These are phyloP conservation scores for Xylariomycetidae sp. DNA, from an alignment of 2,329 filamentous ascomycete genomes.

Conservation along the genomic window DNA sequence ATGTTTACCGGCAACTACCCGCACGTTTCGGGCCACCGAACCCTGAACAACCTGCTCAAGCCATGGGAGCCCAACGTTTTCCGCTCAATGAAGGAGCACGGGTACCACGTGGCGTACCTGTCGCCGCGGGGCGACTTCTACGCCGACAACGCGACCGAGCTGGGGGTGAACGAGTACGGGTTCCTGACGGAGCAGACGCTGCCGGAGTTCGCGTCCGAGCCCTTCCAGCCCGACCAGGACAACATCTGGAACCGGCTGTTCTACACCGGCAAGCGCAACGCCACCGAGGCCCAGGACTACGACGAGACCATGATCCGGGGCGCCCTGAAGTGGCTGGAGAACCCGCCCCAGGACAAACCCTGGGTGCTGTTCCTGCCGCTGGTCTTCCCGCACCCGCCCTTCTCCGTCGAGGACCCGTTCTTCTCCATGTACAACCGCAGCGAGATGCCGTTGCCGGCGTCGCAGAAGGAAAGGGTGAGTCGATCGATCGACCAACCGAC, in stretches of 20 bases:
- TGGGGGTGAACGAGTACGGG: slow-evolving; percentile 39
- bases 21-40: slow-evolving; percentile 39
- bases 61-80: slow-evolving; percentile 43
- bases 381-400: slow-evolving; percentile 40
- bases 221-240: slow-evolving; percentile 12
- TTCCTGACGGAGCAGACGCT: slow-evolving; percentile 29
- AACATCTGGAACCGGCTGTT: slow-evolving; percentile 35
- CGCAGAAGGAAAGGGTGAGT: too few species aligned
- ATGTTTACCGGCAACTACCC: slow-evolving; percentile 43
- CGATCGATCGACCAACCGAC: too few species aligned
- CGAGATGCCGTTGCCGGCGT: slow-evolving; percentile 14
- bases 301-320: slow-evolving; percentile 36
- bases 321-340: slow-evolving; percentile 37
- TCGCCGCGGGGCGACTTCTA: slow-evolving; percentile 36
- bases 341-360: slow-evolving; percentile 32
- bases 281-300: slow-evolving; percentile 33
- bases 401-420: slow-evolving; percentile 41
- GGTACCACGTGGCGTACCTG: slow-evolving; percentile 41
- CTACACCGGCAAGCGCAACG: slow-evolving; percentile 34
- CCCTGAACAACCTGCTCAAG: slow-evolving; percentile 40
- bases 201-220: slow-evolving; percentile 26
- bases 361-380: slow-evolving; percentile 39
- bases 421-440: slow-evolving; percentile 39
- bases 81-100: slow-evolving; percentile 34
- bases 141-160: slow-evolving; percentile 35